Conservation (phyloP, 768 basidiomycete species). For the Grammothele lineata region DNA sequence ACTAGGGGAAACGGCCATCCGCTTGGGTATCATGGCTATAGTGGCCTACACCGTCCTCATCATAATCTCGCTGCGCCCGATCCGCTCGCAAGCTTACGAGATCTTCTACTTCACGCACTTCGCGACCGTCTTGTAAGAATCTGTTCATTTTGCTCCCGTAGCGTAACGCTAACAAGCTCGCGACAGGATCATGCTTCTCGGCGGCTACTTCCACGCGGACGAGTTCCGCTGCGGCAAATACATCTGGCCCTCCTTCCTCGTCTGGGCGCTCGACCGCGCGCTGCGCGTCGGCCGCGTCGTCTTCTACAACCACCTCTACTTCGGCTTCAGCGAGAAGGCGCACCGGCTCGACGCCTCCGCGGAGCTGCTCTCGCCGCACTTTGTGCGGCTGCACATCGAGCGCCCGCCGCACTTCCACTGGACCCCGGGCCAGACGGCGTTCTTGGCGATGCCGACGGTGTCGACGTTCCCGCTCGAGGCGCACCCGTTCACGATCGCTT, state of each 20-base stretch:
- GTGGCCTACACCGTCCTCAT: slow-evolving; percentile 38
- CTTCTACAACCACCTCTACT: slow-evolving; percentile 39
- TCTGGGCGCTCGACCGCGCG: slow-evolving; percentile 54
- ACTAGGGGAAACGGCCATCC: slow-evolving; percentile 21
- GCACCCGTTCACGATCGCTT: slow-evolving; percentile 60
- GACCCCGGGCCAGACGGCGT: slow-evolving; percentile 52
- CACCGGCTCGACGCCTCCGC: slow-evolving; percentile 32
- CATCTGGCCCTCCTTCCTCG: slow-evolving; percentile 46
- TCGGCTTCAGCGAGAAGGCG: slow-evolving; percentile 24
- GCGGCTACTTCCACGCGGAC: slow-evolving; percentile 28
- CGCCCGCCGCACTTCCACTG: slow-evolving; percentile 46
- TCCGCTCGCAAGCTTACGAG: slow-evolving; percentile 47
- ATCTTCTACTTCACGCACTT: slow-evolving; percentile 49
- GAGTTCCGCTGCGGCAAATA: slow-evolving; percentile 26
- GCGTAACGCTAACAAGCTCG: neutral
- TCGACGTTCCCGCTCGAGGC: slow-evolving; percentile 44
- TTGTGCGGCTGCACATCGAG: slow-evolving; percentile 43
- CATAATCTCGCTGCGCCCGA: slow-evolving; percentile 44
- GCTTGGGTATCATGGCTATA: slow-evolving; percentile 33
- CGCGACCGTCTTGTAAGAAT: slow-evolving; percentile 35
- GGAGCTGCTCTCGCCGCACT: slow-evolving; percentile 41
- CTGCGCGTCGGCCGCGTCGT: slow-evolving; percentile 44
- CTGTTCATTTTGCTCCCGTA: neutral
- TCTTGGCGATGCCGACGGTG: slow-evolving; percentile 45
- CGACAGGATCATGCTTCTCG: slow-evolving; percentile 28